phyloP scores from a whole-genome alignment of 164 flowering plant species.

The Vitis amurensis region DNA sequence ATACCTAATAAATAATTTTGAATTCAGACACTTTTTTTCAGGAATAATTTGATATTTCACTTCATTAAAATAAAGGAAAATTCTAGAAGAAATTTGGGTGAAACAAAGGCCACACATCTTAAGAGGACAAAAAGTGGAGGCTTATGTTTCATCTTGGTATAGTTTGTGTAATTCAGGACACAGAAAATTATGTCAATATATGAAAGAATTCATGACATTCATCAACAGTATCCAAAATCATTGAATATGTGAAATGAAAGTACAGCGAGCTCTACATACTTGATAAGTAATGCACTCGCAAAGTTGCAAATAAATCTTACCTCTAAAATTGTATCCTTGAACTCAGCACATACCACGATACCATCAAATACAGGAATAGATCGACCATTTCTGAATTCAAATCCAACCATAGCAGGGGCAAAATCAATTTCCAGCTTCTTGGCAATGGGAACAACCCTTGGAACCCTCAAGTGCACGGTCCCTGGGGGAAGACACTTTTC shows the following conservation, averaged over 20 bases:
- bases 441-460: conserved; percentile 66
- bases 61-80: neutral
- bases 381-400: conserved; percentile 86
- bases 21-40: neutral
- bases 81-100: neutral
- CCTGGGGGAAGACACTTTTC: conserved; percentile 98
- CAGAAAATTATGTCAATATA: no score
- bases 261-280: no score
- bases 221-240: no score
- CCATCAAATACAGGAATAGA: conserved; percentile 79
- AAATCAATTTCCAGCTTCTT: conserved; percentile 82
- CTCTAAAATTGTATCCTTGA: conserved; percentile 78
- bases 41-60: neutral
- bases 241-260: no score
- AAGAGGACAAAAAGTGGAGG: neutral
- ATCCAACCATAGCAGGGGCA: conserved; percentile 99
- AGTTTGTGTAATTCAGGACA: no score
- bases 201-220: no score
- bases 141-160: no score
- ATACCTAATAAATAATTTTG: conserved; percentile 54
- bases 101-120: neutral
- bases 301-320: conserved; percentile 32
- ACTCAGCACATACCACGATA: conserved; percentile 87
- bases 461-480: conserved; percentile 82
- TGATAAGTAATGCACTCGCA: no score